phyloP scores from a whole-genome alignment of 2,329 filamentous ascomycete species.

The Dactylellina parvicollis region DNA sequence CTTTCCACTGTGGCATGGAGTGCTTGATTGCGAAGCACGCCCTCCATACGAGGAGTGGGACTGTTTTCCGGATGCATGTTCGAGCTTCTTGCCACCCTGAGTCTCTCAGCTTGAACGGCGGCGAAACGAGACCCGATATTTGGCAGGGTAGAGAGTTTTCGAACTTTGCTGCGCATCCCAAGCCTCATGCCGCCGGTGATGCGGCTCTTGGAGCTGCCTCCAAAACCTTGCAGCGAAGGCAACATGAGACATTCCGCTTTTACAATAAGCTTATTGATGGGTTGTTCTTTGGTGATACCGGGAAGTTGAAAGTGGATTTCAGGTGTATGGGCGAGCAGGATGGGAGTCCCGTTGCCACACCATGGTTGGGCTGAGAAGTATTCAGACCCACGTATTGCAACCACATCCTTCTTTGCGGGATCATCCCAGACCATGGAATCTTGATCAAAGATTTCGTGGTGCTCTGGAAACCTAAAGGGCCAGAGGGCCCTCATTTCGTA shows the following conservation, averaged over 20 bases:
- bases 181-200: conserved; percentile 1
- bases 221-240: background rate
- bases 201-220: background rate
- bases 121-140: background rate
- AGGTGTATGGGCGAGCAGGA: conserved; percentile 24
- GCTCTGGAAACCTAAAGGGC: background rate
- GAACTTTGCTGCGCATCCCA: background rate
- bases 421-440: conserved; percentile 29
- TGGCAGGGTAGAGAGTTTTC: conserved; percentile 14
- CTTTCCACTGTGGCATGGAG: too few species aligned
- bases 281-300: background rate
- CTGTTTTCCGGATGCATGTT: background rate
- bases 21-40: too few species aligned
- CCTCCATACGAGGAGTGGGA: too few species aligned
- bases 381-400: conserved; percentile 14
- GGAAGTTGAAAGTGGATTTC: background rate
- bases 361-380: conserved; percentile 24
- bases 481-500: conserved; percentile 7
- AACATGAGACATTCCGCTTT: conserved; percentile 24
- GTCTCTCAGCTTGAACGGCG: background rate
- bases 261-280: background rate
- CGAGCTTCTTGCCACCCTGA: background rate
- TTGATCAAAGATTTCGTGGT: background rate
- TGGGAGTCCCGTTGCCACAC: conserved; percentile 1
- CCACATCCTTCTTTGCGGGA: background rate